These are phyloP conservation scores for Thermochaetoides thermophila DNA, from an alignment of 495 filamentous ascomycete species.

Conservation along the genomic window DNA sequence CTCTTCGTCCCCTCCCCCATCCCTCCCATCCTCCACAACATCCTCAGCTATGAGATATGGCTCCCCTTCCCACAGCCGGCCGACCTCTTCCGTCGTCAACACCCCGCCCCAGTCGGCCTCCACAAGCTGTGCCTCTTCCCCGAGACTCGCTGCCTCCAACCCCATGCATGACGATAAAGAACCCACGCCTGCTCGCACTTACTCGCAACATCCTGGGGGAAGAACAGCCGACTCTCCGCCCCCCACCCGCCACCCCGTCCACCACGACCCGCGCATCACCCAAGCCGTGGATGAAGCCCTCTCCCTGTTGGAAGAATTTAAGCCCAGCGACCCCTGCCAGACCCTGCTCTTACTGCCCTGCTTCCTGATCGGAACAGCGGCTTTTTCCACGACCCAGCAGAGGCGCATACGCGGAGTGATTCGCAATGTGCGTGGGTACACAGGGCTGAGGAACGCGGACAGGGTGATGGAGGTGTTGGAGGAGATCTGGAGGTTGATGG, in stretches of 20 bases:
- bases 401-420: conserved; percentile 56
- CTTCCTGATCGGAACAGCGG: conserved; percentile 77
- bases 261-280: conserved; percentile 47
- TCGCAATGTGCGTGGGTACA: conserved; percentile 57
- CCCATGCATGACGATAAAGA: neutral
- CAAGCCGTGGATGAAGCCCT: conserved; percentile 70
- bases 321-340: conserved; percentile 40
- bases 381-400: conserved; percentile 54
- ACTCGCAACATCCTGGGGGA: too few relatives aligned
- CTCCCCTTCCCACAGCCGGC: conserved; percentile 5
- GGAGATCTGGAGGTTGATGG: conserved; percentile 74
- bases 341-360: conserved; percentile 78
- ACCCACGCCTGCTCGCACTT: neutral
- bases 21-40: conserved; percentile 13
- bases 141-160: conserved; percentile 6
- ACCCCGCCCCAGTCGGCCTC: conserved; percentile 28
- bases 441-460: conserved; percentile 66
- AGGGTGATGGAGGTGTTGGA: conserved; percentile 61
- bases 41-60: conserved; percentile 11
- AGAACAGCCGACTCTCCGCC: conserved; percentile 34
- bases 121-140: conserved; percentile 26
- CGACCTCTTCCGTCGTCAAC: conserved; percentile 13
- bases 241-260: conserved; percentile 24
- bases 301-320: conserved; percentile 45
- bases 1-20: conserved; percentile 16